Base-by-base conservation (phyloP, 1,139 yeast species). In the Tardiomyces blankii region DNA sequence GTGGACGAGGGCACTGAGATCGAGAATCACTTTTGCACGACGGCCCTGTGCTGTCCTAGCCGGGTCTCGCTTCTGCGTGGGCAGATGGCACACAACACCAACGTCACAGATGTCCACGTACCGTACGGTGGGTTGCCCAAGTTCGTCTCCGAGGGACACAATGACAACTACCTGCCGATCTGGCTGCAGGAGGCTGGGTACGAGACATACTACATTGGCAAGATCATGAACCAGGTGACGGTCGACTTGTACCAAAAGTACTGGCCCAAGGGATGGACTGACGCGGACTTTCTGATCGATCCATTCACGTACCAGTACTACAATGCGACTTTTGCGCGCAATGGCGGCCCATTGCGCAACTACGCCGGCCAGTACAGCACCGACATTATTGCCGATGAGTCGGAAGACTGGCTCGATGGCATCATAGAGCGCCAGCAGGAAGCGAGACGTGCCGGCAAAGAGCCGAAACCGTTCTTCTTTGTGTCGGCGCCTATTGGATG, bases 141-240 rank as follows among this genome's bases (percentile, higher is more conserved):
- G 32, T 46, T 44, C 33, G 39, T 44, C 19, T 39, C 39, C 23
- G 42, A 42, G 32, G 48, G 48, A 1, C 40, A 44, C 40, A 46
- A 46, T 16, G 44, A 44, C 18, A 39, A 39, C 19, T 46, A 33
- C 42, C 40, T 46, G 9, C 48, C 48, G 9, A 32, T 41, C 2
- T 46, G 48, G 48, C 28, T 46, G 18, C 41, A 46, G 25, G 46
- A 44, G n/a, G 48, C 46, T 7, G 48, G 48, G 11, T 46, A 46
- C 42, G 46, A 30, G 16, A 46, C 46, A 3, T 46, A 44, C 33
- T 46, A 46, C 28, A 41, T 43, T 27, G 46, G 48, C 18, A 46
- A 46, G 44, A 30, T 46, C 18, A 33, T 46, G 38, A 46, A 46
- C 14, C 40, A 39, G n/a, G 43, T 39, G 19, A 44, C 46, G 2